phyloP scores from a whole-genome alignment of 2,329 filamentous ascomycete species.

The Verticillium albo-atrum region DNA sequence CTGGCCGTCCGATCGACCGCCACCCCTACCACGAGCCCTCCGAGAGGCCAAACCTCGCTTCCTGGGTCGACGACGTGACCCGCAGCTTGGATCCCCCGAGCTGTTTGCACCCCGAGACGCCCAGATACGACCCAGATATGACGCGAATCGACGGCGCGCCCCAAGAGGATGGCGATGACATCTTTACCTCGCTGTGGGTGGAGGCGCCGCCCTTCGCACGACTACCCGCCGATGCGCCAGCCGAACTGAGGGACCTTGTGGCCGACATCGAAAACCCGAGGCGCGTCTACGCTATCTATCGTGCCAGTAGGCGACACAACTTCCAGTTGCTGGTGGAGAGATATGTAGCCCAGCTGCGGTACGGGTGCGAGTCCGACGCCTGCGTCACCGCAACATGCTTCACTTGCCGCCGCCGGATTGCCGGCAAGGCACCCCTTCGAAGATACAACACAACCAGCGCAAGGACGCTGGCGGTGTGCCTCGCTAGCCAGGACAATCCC shows the following conservation, averaged over 20 bases:
- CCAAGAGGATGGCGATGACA: not conserved
- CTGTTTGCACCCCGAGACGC: not conserved
- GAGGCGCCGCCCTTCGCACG: conserved; percentile 47
- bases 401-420: conserved; percentile 66
- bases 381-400: conserved; percentile 79
- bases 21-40: not conserved
- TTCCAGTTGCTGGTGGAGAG: conserved; percentile 65
- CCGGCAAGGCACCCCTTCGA: conserved; percentile 64
- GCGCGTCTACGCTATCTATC: conserved; percentile 56
- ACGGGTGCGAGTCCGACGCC: conserved; percentile 65
- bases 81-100: too few relatives aligned
- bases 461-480: conserved; percentile 71
- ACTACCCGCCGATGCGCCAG: conserved; percentile 56
- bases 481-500: conserved; percentile 76
- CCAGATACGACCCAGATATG: not conserved
- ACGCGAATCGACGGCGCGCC: not conserved
- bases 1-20: not conserved
- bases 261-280: conserved; percentile 58
- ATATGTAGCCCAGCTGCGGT: conserved; percentile 73
- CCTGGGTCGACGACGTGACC: not conserved
- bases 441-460: conserved; percentile 79
- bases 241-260: conserved; percentile 49
- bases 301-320: conserved; percentile 55
- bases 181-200: conserved; percentile 57
- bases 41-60: not conserved